These are phyloP conservation scores for Talaromyces islandicus DNA, from an alignment of 2,329 filamentous ascomycete genomes.

Conservation along the genomic window DNA sequence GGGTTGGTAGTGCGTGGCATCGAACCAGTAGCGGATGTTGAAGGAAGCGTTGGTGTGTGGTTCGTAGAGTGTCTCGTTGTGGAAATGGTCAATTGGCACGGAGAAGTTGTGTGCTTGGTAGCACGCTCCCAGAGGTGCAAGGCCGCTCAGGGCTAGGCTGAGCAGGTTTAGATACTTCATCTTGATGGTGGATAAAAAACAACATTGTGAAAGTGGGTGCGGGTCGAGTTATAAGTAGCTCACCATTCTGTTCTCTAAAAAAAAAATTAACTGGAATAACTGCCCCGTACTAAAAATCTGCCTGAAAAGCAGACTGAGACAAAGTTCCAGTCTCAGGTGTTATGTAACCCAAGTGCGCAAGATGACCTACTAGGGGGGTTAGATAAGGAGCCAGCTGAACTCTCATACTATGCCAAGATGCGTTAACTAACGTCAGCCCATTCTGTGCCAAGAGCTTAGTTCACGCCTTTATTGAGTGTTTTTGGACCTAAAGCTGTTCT, in stretches of 20 bases:
- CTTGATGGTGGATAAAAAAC: neutral
- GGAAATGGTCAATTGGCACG: slow-evolving; percentile 71
- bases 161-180: neutral
- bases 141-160: neutral
- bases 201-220: neutral
- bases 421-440: neutral
- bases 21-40: slow-evolving; percentile 74
- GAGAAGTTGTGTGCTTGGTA: slow-evolving; percentile 49
- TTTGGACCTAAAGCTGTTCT: neutral
- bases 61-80: slow-evolving; percentile 69
- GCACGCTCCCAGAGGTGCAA: neutral
- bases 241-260: neutral
- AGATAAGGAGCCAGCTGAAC: neutral
- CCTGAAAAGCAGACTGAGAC: neutral
- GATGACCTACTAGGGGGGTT: neutral
- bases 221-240: neutral
- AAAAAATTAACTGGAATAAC: neutral
- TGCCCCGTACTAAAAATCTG: neutral
- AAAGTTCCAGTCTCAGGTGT: neutral
- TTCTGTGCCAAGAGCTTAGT: neutral
- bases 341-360: neutral
- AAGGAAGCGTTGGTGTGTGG: slow-evolving; percentile 67
- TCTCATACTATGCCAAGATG: neutral
- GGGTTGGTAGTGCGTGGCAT: slow-evolving; percentile 64
- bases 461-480: neutral